phyloP scores from a whole-genome alignment of 306 rosid genomes.

The Cucurbita maxima region DNA sequence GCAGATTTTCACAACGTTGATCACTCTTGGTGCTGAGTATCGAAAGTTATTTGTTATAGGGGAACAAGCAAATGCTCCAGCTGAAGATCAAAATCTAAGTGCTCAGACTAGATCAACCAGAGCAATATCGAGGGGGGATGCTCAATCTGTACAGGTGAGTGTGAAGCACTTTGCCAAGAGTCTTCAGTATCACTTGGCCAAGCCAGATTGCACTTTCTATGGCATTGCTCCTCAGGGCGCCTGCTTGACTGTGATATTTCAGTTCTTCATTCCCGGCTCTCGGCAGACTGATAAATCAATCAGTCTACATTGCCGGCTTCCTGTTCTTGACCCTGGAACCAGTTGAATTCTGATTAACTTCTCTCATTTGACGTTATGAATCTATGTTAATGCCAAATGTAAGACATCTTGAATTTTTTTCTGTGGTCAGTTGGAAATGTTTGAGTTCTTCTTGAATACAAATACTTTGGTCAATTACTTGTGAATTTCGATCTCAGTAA shows the following conservation, averaged over 20 bases:
- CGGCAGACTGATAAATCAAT: conserved; percentile 77
- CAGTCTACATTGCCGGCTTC: conserved; percentile 92
- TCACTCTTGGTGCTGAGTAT: conserved; percentile 82
- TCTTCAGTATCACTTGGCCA: conserved; percentile 74
- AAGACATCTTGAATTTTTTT: background rate
- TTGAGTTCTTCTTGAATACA: background rate
- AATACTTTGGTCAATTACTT: background rate
- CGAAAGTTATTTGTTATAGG: conserved; percentile 62
- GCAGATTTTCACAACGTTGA: conserved; percentile 67
- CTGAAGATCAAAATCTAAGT: conserved; percentile 57
- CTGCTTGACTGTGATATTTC: conserved; percentile 60
- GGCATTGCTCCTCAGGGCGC: conserved; percentile 73
- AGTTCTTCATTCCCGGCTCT: conserved; percentile 61
- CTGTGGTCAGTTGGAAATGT: background rate
- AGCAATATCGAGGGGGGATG: conserved; percentile 66
- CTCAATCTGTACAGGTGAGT: conserved; percentile 76
- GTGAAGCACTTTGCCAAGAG: conserved; percentile 87
- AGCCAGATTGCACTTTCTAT: conserved; percentile 95
- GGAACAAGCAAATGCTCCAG: conserved; percentile 51
- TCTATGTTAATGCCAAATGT: background rate
- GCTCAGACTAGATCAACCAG: conserved; percentile 57
- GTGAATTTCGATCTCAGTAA: background rate
- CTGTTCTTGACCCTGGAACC: conserved; percentile 67
- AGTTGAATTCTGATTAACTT: conserved; percentile 16
- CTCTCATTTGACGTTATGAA: background rate